Evolutionary conservation across 495 filamentous ascomycete genomes (phyloP).

Genomic region (Elasticomyces elasticus): DNA sequence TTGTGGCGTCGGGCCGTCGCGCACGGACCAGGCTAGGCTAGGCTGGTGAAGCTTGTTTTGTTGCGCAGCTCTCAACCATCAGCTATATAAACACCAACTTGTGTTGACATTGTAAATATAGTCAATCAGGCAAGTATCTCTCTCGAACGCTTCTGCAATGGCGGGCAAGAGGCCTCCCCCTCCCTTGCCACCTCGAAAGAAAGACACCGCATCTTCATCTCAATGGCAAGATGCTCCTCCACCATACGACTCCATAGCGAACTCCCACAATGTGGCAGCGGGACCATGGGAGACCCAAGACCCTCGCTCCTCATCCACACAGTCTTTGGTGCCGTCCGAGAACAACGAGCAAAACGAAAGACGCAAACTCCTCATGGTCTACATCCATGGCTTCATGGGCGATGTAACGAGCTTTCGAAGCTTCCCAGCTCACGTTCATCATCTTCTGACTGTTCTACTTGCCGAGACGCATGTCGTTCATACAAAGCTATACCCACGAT

Average conservation of each 20-base stretch:
- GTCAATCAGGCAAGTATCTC: neutral
- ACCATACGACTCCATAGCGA: slow-evolving; percentile 3
- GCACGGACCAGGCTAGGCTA: no score
- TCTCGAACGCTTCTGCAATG: neutral
- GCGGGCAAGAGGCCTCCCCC: slow-evolving; percentile 1
- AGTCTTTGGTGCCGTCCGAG: slow-evolving; percentile 48
- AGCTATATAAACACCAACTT: no score
- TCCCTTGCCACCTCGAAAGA: slow-evolving; percentile 1
- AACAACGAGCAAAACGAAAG: slow-evolving; percentile 33
- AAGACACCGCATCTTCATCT: neutral
- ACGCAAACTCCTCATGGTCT: slow-evolving; percentile 67
- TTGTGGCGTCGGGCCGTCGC: no score
- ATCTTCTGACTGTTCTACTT: slow-evolving; percentile 56
- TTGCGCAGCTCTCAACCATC: no score
- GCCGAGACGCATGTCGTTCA: slow-evolving; percentile 68
- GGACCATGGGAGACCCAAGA: slow-evolving; percentile 36
- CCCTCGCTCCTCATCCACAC: slow-evolving; percentile 52
- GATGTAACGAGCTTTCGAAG: slow-evolving; percentile 78
- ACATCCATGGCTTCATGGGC: slow-evolving; percentile 81
- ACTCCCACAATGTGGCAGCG: neutral
- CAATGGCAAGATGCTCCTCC: slow-evolving; percentile 7
- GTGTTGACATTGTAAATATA: neutral
- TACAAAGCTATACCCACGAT: slow-evolving; percentile 85
- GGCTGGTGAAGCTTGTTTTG: no score
- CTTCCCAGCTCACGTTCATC: slow-evolving; percentile 82